Base-by-base conservation (phyloP, 1,139 yeast species). In the Suhomyces maxii region DNA sequence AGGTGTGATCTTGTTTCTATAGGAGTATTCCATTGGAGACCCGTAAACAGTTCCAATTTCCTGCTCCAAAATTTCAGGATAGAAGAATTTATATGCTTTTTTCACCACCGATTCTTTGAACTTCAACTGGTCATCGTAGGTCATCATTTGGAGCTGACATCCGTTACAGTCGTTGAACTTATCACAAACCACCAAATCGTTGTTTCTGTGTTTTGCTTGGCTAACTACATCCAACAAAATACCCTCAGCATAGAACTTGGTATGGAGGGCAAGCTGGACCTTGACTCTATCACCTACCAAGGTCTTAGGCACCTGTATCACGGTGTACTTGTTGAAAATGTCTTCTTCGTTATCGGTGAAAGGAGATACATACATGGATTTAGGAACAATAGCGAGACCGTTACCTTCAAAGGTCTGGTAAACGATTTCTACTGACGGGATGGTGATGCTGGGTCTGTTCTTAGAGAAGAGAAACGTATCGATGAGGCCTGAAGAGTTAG, bases 151-250 rank as follows among this genome's bases (percentile, higher is more conserved):
- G 12, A 69, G 59, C 43, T 73, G 76, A 49, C 80, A 75, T 1
- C 79, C 80, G 37, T 65, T 61, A 59, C 98, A 91, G 48, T 76
- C 77, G 13, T 89, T 84, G 67, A 91, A 93, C 60, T 90, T 87
- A 44, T 77, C 73, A 70, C 98, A 95, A 2, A 65, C 53, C 3
- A 73, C 53, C 33, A 71, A 56, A 2, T 52, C 40, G 39, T 73
- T 62, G 28, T 66, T 60, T 39, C 79, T 57, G 7, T 37, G 49
- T 57, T 51, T 2, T 41, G 39, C 26, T 40, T 49, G 3, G 57
- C 35, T 18, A 56, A 53, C 40, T 0, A 70, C 58, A 14, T 56
- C 51, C 2, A 60, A 38, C 13, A 68, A 53, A n/a, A 50, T 56
- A 0, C 63, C 69, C 33, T 74, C 79, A 0, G 71, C 70, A 42